phyloP scores from a whole-genome alignment of 306 rosid genomes.

The Quercus robur region DNA sequence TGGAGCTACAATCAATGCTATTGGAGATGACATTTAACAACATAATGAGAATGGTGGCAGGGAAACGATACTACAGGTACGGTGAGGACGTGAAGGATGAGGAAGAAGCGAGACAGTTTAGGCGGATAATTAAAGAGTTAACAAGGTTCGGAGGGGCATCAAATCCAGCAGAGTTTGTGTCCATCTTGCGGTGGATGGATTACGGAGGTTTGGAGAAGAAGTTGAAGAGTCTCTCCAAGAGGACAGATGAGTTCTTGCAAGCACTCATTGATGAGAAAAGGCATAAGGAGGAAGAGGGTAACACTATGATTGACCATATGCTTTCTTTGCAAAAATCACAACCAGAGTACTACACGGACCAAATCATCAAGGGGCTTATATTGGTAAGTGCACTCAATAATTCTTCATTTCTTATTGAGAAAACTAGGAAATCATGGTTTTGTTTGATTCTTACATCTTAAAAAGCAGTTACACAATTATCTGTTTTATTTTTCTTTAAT shows the following conservation, averaged over 20 bases:
- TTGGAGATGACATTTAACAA: slow-evolving; percentile 51
- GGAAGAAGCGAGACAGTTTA: slow-evolving; percentile 43
- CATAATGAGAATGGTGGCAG: slow-evolving; percentile 62
- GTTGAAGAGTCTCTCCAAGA: slow-evolving; percentile 18
- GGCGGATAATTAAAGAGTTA: slow-evolving; percentile 24
- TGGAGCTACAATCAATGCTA: slow-evolving; percentile 34
- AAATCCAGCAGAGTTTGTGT: slow-evolving; percentile 34
- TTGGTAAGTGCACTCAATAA: neutral
- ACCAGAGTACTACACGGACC: slow-evolving; percentile 13
- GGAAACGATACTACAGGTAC: slow-evolving; percentile 54
- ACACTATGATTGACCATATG: slow-evolving; percentile 10
- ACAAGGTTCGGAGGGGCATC: slow-evolving; percentile 12
- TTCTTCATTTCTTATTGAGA: too few species aligned
- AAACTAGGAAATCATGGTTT: neutral
- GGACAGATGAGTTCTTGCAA: slow-evolving; percentile 23
- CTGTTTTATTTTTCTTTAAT: too few species aligned
- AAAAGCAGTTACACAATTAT: too few species aligned
- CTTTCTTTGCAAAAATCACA: slow-evolving; percentile 20
- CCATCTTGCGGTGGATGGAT: slow-evolving; percentile 39
- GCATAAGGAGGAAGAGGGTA: neutral
- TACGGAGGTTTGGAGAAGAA: slow-evolving; percentile 3
- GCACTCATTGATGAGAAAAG: slow-evolving; percentile 12
- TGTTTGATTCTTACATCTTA: too few species aligned
- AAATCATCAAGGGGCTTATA: slow-evolving; percentile 25
- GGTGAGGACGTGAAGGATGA: slow-evolving; percentile 16